Evolutionary conservation across 345 rosid species (phyloP).

Genomic region (Populus alba): DNA sequence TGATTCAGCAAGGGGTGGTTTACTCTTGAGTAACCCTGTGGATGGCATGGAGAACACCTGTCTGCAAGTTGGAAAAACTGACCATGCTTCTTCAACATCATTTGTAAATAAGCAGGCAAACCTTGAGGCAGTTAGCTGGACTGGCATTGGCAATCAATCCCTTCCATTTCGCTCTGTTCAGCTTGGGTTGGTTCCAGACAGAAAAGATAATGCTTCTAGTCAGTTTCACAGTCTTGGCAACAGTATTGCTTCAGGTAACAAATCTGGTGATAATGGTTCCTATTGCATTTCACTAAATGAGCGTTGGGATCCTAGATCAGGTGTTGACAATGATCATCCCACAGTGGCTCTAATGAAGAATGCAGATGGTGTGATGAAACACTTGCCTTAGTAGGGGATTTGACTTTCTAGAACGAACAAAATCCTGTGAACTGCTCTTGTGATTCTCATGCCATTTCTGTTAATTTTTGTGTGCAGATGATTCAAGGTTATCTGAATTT

Average conservation of each 20-base stretch:
- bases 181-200: slow-evolving; percentile 30
- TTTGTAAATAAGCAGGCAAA: slow-evolving; percentile 42
- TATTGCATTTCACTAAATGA: slow-evolving; percentile 19
- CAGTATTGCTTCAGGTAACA: slow-evolving; percentile 24
- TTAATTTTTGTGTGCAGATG: slow-evolving; percentile 10
- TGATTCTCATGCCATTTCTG: slow-evolving; percentile 9
- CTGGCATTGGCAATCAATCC: slow-evolving; percentile 40
- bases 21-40: slow-evolving; percentile 23
- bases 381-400: slow-evolving; percentile 21
- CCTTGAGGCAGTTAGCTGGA: slow-evolving; percentile 44
- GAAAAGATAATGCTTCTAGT: slow-evolving; percentile 31
- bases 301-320: slow-evolving; percentile 22
- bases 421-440: not conserved
- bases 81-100: slow-evolving; percentile 35
- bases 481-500: slow-evolving; percentile 23
- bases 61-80: slow-evolving; percentile 34
- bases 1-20: slow-evolving; percentile 37
- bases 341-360: slow-evolving; percentile 6
- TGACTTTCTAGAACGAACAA: not conserved
- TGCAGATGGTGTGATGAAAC: slow-evolving; percentile 20
- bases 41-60: slow-evolving; percentile 38
- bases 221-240: slow-evolving; percentile 38
- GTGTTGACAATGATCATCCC: slow-evolving; percentile 13
- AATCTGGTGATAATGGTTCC: slow-evolving; percentile 9
- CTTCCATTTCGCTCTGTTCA: slow-evolving; percentile 30